A percentile compares a stretch with the other conserved stretches of the same genome.
Conservation (phyloP, 768 basidiomycete genomes). For the Tylopilus intermedius region DNA sequence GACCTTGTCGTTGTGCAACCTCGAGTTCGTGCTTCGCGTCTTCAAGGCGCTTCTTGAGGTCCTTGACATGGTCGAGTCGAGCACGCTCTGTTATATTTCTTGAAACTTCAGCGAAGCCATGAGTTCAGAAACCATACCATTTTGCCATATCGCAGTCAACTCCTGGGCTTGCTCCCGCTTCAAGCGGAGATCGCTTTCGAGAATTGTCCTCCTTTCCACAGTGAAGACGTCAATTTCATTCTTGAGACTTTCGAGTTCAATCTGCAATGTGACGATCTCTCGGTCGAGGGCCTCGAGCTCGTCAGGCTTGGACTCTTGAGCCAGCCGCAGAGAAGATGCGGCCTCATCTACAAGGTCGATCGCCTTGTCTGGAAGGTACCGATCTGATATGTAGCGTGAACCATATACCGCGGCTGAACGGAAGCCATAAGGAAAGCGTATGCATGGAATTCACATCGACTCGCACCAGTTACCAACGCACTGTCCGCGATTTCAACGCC, state of each 20-base stretch:
- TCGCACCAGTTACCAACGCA: conserved; percentile 77
- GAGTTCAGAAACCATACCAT: conserved; percentile 38
- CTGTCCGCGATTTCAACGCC: conserved; percentile 89
- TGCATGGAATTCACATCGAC: neutral
- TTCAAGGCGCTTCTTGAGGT: conserved; percentile 70
- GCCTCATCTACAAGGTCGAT: conserved; percentile 94
- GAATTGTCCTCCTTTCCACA: conserved; percentile 61
- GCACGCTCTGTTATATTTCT: conserved; percentile 47
- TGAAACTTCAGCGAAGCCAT: neutral
- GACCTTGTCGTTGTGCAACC: conserved; percentile 83
- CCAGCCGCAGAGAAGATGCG: conserved; percentile 77
- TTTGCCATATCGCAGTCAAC: conserved; percentile 67
- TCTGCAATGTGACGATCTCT: conserved; percentile 81
- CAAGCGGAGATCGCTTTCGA: conserved; percentile 55
- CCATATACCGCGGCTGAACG: conserved; percentile 72
- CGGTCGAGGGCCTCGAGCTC: conserved; percentile 78
- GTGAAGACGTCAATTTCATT: conserved; percentile 85
- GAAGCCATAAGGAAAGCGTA: neutral
- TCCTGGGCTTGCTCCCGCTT: conserved; percentile 62
- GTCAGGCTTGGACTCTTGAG: conserved; percentile 86
- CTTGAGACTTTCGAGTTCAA: conserved; percentile 84
- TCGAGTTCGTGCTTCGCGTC: conserved; percentile 83
- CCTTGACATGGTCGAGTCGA: conserved; percentile 64
- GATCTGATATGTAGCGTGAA: conserved; percentile 80
- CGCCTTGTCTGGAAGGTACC: conserved; percentile 87